Evolutionary conservation across 1,284 basidiomycete species (phyloP).

Genomic region (Rhodotorula sp.): DNA sequence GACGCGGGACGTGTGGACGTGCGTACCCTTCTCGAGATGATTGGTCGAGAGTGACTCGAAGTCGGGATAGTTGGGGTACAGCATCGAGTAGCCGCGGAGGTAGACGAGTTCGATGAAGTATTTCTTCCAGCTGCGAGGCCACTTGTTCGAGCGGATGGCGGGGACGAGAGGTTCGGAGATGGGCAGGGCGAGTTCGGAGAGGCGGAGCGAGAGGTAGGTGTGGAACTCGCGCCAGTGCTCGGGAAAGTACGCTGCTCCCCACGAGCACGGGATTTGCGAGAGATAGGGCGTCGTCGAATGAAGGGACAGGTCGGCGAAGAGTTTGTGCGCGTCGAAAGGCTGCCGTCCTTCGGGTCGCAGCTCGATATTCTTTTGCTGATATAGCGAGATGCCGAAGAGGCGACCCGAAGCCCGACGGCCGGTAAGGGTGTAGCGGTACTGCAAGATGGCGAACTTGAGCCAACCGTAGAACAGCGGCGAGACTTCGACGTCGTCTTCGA

Average conservation of each 20-base stretch:
- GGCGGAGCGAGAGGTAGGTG: slow-evolving; percentile 64
- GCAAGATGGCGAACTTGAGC: slow-evolving; percentile 69
- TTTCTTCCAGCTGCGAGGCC: slow-evolving; percentile 78
- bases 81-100: slow-evolving; percentile 75
- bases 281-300: slow-evolving; percentile 64
- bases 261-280: slow-evolving; percentile 78
- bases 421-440: slow-evolving; percentile 59
- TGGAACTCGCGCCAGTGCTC: slow-evolving; percentile 81
- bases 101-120: slow-evolving; percentile 80
- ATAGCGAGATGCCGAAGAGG: slow-evolving; percentile 74
- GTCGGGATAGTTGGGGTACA: slow-evolving; percentile 73
- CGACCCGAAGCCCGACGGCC: slow-evolving; percentile 43
- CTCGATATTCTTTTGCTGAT: slow-evolving; percentile 76
- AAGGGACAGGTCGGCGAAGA: slow-evolving; percentile 56
- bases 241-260: slow-evolving; percentile 86
- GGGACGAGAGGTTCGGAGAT: slow-evolving; percentile 61
- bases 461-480: slow-evolving; percentile 79
- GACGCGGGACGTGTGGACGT: slow-evolving; percentile 56
- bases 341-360: slow-evolving; percentile 65
- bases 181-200: slow-evolving; percentile 54
- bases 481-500: slow-evolving; percentile 79
- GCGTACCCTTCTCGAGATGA: slow-evolving; percentile 74
- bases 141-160: slow-evolving; percentile 69
- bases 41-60: slow-evolving; percentile 75
- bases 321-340: slow-evolving; percentile 61